Evolutionary conservation across 2,329 filamentous ascomycete genomes (phyloP).

Genomic region (Arthrobotrys sphaeroides): DNA sequence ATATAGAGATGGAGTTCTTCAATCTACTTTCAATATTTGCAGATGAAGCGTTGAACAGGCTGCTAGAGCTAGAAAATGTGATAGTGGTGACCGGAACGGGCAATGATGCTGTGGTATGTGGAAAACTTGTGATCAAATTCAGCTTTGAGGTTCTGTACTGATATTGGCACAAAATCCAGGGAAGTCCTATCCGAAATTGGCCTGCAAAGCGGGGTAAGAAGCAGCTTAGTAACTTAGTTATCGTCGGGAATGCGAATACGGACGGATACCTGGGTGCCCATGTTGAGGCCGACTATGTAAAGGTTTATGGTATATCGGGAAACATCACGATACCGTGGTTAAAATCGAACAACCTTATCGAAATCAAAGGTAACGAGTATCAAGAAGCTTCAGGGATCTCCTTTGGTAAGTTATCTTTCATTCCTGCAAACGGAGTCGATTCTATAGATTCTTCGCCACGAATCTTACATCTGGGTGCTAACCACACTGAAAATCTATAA

Average conservation of each 20-base stretch:
- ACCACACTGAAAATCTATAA: background rate
- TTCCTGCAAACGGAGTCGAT: too few relatives aligned
- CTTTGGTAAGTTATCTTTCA: background rate
- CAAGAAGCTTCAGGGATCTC: background rate
- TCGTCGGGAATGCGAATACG: background rate
- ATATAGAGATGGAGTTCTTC: background rate
- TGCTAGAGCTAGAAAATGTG: background rate
- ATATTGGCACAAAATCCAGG: background rate
- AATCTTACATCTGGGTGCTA: background rate
- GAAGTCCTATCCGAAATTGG: background rate
- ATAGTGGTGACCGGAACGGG: slow-evolving; percentile 4
- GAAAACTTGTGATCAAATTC: background rate
- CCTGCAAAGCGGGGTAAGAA: background rate
- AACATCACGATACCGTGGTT: background rate
- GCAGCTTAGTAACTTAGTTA: background rate
- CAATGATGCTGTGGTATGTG: background rate
- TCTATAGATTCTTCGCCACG: too few relatives aligned
- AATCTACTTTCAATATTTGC: background rate
- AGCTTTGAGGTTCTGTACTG: background rate
- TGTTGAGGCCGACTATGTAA: background rate
- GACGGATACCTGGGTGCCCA: background rate
- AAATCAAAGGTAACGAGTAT: background rate
- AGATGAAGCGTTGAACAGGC: background rate
- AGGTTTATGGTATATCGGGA: background rate
- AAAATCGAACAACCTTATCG: background rate